Percentiles rank a stretch among this genome's conserved stretches.
Conservation (phyloP, 169 alveolate species). For the Cryptosporidium muris region DNA sequence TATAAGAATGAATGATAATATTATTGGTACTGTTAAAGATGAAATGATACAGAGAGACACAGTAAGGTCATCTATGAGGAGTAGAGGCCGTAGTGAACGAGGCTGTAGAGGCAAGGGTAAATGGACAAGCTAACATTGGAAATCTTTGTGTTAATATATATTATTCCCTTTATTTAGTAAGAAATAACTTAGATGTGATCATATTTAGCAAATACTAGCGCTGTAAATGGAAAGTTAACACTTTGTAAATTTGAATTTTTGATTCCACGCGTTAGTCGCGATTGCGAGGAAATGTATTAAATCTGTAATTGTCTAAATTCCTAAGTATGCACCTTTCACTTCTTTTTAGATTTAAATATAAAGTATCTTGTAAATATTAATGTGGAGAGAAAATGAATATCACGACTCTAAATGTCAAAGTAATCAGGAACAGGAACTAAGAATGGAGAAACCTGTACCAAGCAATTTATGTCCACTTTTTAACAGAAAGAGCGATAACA, state of each 20-base stretch:
- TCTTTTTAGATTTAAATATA: not conserved
- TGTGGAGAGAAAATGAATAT: constrained; percentile 54
- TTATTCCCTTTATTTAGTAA: constrained; percentile 25
- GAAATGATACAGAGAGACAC: constrained; percentile 73
- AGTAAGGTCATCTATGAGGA: constrained; percentile 16
- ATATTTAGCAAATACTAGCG: constrained; percentile 9
- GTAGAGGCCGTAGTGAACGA: constrained; percentile 54
- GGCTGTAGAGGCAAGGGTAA: constrained; percentile 23
- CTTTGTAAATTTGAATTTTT: no score
- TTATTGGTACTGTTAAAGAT: constrained; percentile 80
- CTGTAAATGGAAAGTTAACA: no score
- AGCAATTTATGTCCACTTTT: constrained; percentile 20
- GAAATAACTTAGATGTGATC: constrained; percentile 6
- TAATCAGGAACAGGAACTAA: constrained; percentile 8
- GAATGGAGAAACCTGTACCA: constrained; percentile 11
- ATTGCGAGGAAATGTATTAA: constrained; percentile 33
- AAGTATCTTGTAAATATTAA: constrained; percentile 7
- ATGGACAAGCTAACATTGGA: not conserved
- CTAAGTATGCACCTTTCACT: not conserved
- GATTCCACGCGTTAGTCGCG: constrained; percentile 7
- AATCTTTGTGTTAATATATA: not conserved
- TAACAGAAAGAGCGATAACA: constrained; percentile 24
- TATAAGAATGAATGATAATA: constrained; percentile 83
- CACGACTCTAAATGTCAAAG: constrained; percentile 25
- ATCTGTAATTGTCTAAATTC: constrained; percentile 13